Conservation (phyloP, 192 early-diverging fungal species). For the Backusella macrospora region DNA sequence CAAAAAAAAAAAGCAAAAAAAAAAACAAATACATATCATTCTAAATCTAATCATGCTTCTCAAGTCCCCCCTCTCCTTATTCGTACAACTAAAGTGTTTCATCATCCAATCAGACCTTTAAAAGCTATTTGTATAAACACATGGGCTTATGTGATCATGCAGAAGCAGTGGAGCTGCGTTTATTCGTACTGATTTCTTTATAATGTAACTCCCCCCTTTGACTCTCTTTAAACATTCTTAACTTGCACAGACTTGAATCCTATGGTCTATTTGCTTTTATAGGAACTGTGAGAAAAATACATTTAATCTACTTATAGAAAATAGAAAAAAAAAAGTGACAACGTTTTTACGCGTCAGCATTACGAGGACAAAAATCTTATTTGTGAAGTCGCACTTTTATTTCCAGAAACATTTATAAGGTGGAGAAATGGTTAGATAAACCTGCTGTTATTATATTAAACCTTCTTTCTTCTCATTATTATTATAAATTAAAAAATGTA, state of each 20-base stretch:
- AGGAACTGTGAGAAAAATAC: conserved; percentile 3
- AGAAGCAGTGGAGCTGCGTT: conserved; percentile 12
- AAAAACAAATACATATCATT: neutral
- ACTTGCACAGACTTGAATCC: neutral
- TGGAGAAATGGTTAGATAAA: neutral
- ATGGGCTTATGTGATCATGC: conserved; percentile 4
- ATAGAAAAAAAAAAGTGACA: conserved; percentile 8
- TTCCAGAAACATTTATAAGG: conserved; percentile 6
- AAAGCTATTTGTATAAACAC: conserved; percentile 16
- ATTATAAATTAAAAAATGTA: conserved; percentile 3
- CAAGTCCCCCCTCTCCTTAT: neutral
- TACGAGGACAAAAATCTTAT: conserved; percentile 5
- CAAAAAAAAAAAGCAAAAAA: neutral
- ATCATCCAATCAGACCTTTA: conserved; percentile 12
- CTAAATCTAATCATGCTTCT: conserved; percentile 13
- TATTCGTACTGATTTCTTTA: conserved; percentile 7
- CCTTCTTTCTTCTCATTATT: neutral
- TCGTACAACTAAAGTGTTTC: conserved; percentile 12
- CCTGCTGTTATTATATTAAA: neutral
- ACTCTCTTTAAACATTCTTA: neutral
- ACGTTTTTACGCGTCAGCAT: conserved; percentile 16
- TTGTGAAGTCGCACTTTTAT: conserved; percentile 7
- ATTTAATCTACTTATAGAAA: conserved; percentile 1
- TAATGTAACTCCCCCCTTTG: neutral
- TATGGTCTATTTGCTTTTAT: neutral